These are phyloP conservation scores for Exserohilum rostratum DNA, from an alignment of 2,329 filamentous ascomycete genomes.

Conservation along the genomic window DNA sequence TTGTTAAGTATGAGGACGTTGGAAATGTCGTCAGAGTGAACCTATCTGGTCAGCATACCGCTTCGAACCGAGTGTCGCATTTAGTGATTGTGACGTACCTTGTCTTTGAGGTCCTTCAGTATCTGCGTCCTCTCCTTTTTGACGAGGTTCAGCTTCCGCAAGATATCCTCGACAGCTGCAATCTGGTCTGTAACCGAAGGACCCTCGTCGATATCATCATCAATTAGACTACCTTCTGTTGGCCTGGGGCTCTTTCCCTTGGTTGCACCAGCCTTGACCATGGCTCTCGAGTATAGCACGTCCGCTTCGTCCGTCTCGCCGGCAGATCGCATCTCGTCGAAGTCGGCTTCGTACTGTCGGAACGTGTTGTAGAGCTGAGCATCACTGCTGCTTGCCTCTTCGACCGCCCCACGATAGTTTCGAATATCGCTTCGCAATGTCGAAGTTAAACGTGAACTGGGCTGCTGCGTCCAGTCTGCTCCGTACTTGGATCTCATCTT, in stretches of 20 bases:
- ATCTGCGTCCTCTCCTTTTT: conserved; percentile 92
- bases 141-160: conserved; percentile 89
- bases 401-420: conserved; percentile 85
- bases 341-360: conserved; percentile 83
- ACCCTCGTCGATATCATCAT: conserved; percentile 85
- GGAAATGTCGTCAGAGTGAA: conserved; percentile 95
- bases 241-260: conserved; percentile 67
- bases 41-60: conserved; percentile 57
- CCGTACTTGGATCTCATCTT: conserved; percentile 99
- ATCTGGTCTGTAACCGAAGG: conserved; percentile 90
- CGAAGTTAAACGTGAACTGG: conserved; percentile 85
- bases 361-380: conserved; percentile 81
- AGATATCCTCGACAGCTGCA: conserved; percentile 80
- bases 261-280: conserved; percentile 74
- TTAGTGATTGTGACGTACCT: conserved; percentile 63
- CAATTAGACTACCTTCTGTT: conserved; percentile 79
- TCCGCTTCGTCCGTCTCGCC: conserved; percentile 87
- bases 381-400: conserved; percentile 88
- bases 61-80: neutral
- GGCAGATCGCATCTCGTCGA: conserved; percentile 93
- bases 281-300: conserved; percentile 83
- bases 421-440: conserved; percentile 86
- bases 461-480: conserved; percentile 94
- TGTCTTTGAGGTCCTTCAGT: conserved; percentile 95
- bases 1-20: conserved; percentile 98